These are phyloP conservation scores for Miscanthus lutarioriparius DNA, from an alignment of 176 grass and related monocot genomes.

Conservation along the genomic window DNA sequence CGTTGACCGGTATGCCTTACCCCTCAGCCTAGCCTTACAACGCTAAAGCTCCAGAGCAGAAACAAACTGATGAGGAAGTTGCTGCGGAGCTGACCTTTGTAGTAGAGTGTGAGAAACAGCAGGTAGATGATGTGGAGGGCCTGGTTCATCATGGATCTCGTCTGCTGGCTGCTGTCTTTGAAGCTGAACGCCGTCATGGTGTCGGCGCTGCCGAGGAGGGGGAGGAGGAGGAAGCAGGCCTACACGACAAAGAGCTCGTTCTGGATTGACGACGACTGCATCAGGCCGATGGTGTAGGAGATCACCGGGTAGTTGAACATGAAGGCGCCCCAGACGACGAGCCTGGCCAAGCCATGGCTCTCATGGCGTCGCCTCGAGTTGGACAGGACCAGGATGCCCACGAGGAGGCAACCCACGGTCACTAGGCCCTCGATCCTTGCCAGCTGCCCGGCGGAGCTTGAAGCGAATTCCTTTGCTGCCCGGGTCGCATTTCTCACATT, in stretches of 20 bases:
- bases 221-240: slow-evolving; percentile 32
- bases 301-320: slow-evolving; percentile 30
- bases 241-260: slow-evolving; percentile 40
- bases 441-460: neutral
- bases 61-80: no score
- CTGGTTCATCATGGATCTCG: no score
- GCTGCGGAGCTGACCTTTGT: no score
- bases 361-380: slow-evolving; percentile 21
- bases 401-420: neutral
- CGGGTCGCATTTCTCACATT: slow-evolving; percentile 8
- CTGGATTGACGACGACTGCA: slow-evolving; percentile 17
- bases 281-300: slow-evolving; percentile 29
- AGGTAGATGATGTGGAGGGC: no score
- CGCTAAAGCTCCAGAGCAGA: no score
- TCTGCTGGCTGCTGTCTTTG: neutral
- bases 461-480: neutral
- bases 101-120: no score
- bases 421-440: slow-evolving; percentile 19
- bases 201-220: slow-evolving; percentile 30
- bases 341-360: neutral
- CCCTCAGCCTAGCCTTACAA: no score
- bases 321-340: slow-evolving; percentile 25
- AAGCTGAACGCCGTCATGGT: slow-evolving; percentile 35
- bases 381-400: neutral
- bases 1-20: no score